These are phyloP conservation scores for Xylaria hypoxylon DNA, from an alignment of 2,329 filamentous ascomycete species.

Conservation along the genomic window DNA sequence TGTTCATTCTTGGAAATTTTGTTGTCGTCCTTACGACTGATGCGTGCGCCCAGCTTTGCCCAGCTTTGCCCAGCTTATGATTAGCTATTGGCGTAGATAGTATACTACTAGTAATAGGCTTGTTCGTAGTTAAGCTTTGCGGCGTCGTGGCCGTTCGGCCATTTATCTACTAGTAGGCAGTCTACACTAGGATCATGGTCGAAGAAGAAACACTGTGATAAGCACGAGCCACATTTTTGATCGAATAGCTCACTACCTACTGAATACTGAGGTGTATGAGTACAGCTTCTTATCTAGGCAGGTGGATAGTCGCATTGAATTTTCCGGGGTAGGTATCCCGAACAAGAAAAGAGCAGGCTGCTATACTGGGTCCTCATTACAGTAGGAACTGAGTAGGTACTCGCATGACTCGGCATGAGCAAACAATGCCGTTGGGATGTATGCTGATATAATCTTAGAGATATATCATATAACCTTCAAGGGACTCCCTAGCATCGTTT, in stretches of 20 bases:
- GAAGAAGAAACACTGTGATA: neutral
- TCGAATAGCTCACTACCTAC: too few species aligned
- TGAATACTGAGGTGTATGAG: too few species aligned
- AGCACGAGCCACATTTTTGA: constrained; percentile 7
- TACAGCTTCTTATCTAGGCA: constrained; percentile 11
- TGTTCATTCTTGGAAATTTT: neutral
- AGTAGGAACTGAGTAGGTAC: too few species aligned
- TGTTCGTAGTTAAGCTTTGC: constrained; percentile 26
- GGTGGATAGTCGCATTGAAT: neutral
- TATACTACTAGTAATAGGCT: neutral
- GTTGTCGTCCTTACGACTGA: constrained; percentile 1
- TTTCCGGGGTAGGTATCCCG: neutral
- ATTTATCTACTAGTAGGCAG: too few species aligned
- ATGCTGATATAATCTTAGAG: neutral
- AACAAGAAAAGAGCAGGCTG: neutral
- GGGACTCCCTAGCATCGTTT: too few species aligned
- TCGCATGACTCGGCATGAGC: too few species aligned
- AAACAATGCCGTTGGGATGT: neutral
- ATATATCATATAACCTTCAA: too few species aligned
- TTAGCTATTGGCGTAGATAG: neutral
- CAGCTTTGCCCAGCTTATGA: constrained; percentile 21
- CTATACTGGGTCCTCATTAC: neutral
- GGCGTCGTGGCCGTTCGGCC: constrained; percentile 16
- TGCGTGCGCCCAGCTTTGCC: constrained; percentile 26
- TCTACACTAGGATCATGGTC: constrained; percentile 17